Evolutionary conservation across 805 yeast genomes (phyloP), one percentile per base, ranked within the genome.

Genomic region (Zygoascus flipseniorum): DNA sequence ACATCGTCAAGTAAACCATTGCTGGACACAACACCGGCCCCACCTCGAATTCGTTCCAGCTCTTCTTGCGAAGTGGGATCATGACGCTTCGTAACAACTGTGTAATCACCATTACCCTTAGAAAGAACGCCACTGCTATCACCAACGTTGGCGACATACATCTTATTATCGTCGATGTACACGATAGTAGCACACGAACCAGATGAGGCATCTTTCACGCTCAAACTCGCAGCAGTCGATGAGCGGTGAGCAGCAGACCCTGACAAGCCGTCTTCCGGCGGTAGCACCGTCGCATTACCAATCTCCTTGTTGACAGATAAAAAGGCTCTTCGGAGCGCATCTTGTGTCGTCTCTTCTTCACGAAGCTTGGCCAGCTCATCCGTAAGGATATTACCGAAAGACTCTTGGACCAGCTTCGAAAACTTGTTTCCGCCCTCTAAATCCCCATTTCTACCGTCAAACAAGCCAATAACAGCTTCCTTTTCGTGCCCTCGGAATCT

Each of bases 21-120:
- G 18, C 86, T 85, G 9, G 87, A 80, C 10, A 93, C 96, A 66
- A 78, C 85, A 1, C 98, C 98, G 51, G 98, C 98, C 23, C 95
- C 81, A 1, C 86, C 86, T 62, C 98, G 76, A 48, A 93, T 87
- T 60, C 97, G 75, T n/a, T 64, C 69, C 16, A 73, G 59, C 64
- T 89, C 96, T 44, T 74, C 75, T 31, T 85, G 75, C 28, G 78
- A 80, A 5, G 93, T 84, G 8, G 98, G 97, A 57, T 85, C 89
- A 67, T 93, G 97, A 53, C 83, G 80, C 20, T 77, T 80, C 1
- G 96, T 85, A 43, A 93, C 71, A 3, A 80, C 72, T n/a, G 75
- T 72, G 65, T 80, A 85, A 48, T 88, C 92, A 31, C 98, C 97
- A 67, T 86, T 89, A 43, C 81, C 79, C 55, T 85, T 79, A 8